Base-by-base conservation (phyloP, 805 yeast genomes). In the Teunomyces funiuensis region DNA sequence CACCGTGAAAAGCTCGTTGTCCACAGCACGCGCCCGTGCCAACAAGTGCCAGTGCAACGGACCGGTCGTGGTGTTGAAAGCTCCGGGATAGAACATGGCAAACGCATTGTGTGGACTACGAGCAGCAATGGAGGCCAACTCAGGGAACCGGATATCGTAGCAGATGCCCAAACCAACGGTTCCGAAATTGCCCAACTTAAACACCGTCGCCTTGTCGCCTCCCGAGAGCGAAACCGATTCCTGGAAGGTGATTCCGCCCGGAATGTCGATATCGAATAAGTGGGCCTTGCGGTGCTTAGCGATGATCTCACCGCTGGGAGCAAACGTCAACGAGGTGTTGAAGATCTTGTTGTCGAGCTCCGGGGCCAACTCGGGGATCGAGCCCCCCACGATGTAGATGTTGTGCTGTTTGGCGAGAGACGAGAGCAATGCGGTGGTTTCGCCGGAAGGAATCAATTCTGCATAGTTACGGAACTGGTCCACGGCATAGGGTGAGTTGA, bases 401-500 rank as follows among this genome's bases (percentile, higher is more conserved):
- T 70, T 66, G 51, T 81, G 69, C 44, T 80, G 72, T 43, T 71
- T 72, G n/a, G 98, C 96, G 50, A 88, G 60, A 0, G 61, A 57
- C 0, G 88, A 70, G 37, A 91, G 65, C 37, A 85, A 76, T 39
- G 61, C 50, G 3, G 91, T 81, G 4, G 82, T 74, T 45, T 80
- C 82, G 5, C 95, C 95, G 1, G 68, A 60, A 5, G 96, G 95
- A 31, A 93, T 85, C n/a, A 62, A 52, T 61, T 93, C 99, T 3
- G 96, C 90, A 59, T 93, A 91, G 44, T 87, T 82, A 5, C 85
- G 79, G 64, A 93, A 93, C 47, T 90, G 84, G 44, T 79, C 78
- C 20, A 88, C 96, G 0, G 95, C 80, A 58, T 93, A 93, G 2
- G 98, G 98, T 1, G 97, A 87, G 61, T 91, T 93, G 77, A 90